Base-by-base conservation (phyloP, 2,329 filamentous ascomycete genomes). In the Neoscytalidium dimidiatum region DNA sequence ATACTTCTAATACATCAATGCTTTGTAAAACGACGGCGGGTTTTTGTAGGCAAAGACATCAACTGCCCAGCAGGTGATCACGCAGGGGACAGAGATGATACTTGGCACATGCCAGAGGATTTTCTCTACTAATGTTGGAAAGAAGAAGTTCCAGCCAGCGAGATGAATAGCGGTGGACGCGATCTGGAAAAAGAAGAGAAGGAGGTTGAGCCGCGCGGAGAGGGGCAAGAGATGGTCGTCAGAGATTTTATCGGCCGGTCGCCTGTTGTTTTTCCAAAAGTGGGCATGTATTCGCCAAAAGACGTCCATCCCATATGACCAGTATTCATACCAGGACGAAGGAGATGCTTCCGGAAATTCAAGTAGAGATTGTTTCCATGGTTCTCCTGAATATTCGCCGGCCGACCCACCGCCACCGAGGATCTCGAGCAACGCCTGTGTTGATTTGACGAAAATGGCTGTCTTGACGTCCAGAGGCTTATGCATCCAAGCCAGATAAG, bases 331-430 rank as follows among this genome's bases (percentile, higher is more conserved):
- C 48, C 48, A 28, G 14, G 48, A 51, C 11, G 48, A 28, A 14
- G 48, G 48, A 11, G 48, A 7, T 4, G 28, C 7, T 29, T 51
- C 52, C 17, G 79, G 66, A 26, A 77, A 77, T 21, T 78, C 73
- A 1, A 79, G 53, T 0, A 75, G 77, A 0, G 76, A 78, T 9
- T 68, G 69, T 19, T 72, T 68, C 65, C 73, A 79, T 5, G 62
- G 63, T 17, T 44, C 21, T 31, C 52, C 26, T n/a, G 53, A 64
- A 60, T 53, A 44, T 65, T 66, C 4, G 8, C 70, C 48, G 11
- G 48, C 48, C 1, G 23, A n/a, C 7, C 5, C 66, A 5, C 68
- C 70, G 19, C 69, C 58, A 23, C 64, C 29, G 5, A 71, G 63
- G 19, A 75, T 73, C 3, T 70, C 53, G 31, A 62, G 64, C 26